A percentile compares a stretch with the other conserved stretches of the same genome.
Conservation (phyloP, 768 basidiomycete species). For the Rhizopogon roseolus region DNA sequence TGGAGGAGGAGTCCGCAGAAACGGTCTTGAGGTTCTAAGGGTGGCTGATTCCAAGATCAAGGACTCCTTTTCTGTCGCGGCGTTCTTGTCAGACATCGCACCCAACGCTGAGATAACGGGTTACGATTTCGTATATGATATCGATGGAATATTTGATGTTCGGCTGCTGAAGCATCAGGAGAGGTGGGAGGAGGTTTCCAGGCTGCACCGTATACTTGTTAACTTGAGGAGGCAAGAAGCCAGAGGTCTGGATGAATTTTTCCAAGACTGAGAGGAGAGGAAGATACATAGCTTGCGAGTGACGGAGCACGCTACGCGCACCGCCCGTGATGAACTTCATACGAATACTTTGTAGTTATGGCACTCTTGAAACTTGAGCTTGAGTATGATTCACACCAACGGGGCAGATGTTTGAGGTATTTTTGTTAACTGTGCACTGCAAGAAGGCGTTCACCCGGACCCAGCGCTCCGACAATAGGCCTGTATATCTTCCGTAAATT, state of each 20-base stretch:
- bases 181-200: neutral
- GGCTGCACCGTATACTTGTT: neutral
- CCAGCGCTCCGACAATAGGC: no score
- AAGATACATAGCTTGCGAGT: no score
- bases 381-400: no score
- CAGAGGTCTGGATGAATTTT: neutral
- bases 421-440: no score
- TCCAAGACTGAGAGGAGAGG: no score
- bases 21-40: neutral
- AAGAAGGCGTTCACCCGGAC: no score
- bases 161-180: neutral
- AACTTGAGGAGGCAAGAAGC: neutral
- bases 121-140: neutral
- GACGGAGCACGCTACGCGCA: no score
- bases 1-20: neutral
- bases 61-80: neutral
- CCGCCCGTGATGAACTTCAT: no score
- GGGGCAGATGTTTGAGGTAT: no score
- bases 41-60: neutral
- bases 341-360: no score
- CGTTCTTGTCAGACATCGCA: neutral
- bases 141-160: neutral
- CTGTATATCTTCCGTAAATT: no score
- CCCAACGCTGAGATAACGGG: conserved; percentile 1
- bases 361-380: no score